Base-by-base conservation (phyloP, 1,284 basidiomycete species). In the Microbotryum silenes-acaulis region DNA sequence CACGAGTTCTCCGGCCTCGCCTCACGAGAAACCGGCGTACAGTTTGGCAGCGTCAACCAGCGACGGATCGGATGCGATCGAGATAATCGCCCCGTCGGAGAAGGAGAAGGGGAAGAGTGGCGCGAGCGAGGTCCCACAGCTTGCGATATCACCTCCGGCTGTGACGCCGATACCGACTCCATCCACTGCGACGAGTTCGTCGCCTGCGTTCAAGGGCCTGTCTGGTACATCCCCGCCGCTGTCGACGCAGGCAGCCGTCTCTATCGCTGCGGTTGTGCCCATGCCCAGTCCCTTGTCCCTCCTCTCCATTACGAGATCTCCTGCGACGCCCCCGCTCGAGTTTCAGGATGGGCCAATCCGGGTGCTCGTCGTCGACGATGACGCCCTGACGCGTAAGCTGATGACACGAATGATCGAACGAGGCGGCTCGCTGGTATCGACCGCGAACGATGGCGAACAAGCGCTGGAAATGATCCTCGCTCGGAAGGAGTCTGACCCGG, bases 401-500 rank as follows among this genome's bases (percentile, higher is more conserved):
- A 91, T 92, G 89, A 82, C 81, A 54, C 80, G 89, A 44, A 83
- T 90, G 76, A 78, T 92, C 54, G 82, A 82, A 25, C 80, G 88
- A 25, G 76, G 92, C 8, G 89, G 89, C 3, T 90, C 88, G 74
- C 75, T 75, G 49, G 88, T 91, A 18, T 79, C 81, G 4, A 85
- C 83, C 4, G 90, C 91, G n/a, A 88, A 91, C 75, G 91, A 93
- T 71, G 90, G 90, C 6, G 83, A 85, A 71, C 76, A 86, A 25
- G 89, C 89, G 6, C 76, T 91, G 51, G 84, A 87, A 60, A 80
- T 88, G 77, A 83, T 91, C 49, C 72, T 85, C 14, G 80, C 80
- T 9, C 70, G 73, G 46, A 56, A 56, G n/a, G 12, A 20, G 1
- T 10, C 14, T 2, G 16, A n/a, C n/a, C n/a, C 18, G 18, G 14